These are phyloP conservation scores for Paragyromitra xinjiangensis DNA, from an alignment of 495 filamentous ascomycete species.

Conservation along the genomic window DNA sequence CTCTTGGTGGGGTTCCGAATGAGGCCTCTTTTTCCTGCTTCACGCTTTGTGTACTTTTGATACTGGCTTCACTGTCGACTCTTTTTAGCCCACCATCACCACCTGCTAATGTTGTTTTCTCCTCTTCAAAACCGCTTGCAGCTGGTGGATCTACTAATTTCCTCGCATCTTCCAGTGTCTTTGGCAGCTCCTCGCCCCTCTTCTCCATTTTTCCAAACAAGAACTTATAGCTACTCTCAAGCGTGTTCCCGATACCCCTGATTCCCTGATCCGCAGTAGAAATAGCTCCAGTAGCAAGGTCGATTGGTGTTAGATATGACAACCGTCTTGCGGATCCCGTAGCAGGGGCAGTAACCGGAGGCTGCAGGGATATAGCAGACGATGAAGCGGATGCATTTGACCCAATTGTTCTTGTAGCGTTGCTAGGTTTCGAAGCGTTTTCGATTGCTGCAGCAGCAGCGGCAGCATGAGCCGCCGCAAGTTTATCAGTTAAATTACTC, in stretches of 20 bases:
- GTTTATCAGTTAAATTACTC: conserved; percentile 48
- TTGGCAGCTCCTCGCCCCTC: conserved; percentile 70
- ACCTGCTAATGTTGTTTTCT: conserved; percentile 10
- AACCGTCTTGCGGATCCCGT: conserved; percentile 57
- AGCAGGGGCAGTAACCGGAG: conserved; percentile 57
- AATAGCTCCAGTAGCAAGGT: conserved; percentile 70
- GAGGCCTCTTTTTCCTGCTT: conserved; percentile 35
- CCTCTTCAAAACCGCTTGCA: conserved; percentile 60
- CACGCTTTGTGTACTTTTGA: conserved; percentile 33
- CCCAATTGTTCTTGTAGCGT: conserved; percentile 22
- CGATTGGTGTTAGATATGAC: conserved; percentile 60
- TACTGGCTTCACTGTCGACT: conserved; percentile 42
- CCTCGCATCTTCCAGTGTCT: conserved; percentile 89
- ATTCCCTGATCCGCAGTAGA: conserved; percentile 87
- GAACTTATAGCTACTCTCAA: conserved; percentile 93
- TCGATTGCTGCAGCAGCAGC: conserved; percentile 42
- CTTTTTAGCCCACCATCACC: conserved; percentile 38
- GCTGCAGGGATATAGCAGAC: conserved; percentile 42
- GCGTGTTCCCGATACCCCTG: conserved; percentile 84
- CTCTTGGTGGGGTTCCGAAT: conserved; percentile 36
- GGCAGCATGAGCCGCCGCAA: conserved; percentile 49
- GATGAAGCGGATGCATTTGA: conserved; percentile 27
- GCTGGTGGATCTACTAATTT: conserved; percentile 80
- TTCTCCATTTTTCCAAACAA: conserved; percentile 86
- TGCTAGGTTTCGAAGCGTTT: conserved; percentile 8